These are phyloP conservation scores for Lachancea fermentati DNA, from an alignment of 805 yeast genomes.

Conservation along the genomic window DNA sequence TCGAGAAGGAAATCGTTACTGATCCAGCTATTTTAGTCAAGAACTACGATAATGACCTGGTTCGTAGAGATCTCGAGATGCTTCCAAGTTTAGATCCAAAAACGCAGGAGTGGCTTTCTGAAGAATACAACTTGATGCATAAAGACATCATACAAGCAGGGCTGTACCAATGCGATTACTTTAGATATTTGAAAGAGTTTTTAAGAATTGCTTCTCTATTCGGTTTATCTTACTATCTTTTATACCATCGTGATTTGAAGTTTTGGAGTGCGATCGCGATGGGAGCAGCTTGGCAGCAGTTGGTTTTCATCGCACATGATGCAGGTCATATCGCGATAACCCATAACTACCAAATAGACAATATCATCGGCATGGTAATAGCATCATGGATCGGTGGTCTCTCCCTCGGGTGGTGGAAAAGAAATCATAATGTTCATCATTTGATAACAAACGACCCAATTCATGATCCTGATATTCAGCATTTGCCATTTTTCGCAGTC, in stretches of 20 bases:
- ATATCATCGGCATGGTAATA: conserved; percentile 61
- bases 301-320: conserved; percentile 83
- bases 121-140: conserved; percentile 58
- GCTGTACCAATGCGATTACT: conserved; percentile 66
- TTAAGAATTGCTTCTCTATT: conserved; percentile 54
- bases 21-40: conserved; percentile 51
- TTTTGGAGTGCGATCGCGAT: conserved; percentile 55
- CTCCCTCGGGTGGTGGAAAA: conserved; percentile 92
- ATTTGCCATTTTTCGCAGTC: conserved; percentile 85
- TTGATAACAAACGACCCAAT: conserved; percentile 87
- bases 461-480: conserved; percentile 93
- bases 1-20: conserved; percentile 35
- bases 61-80: conserved; percentile 47
- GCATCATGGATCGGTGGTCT: conserved; percentile 86
- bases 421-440: conserved; percentile 92
- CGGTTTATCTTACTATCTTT: conserved; percentile 43
- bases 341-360: conserved; percentile 73
- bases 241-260: conserved; percentile 39
- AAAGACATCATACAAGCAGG: conserved; percentile 49
- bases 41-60: conserved; percentile 51
- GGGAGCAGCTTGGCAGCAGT: conserved; percentile 85
- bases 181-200: conserved; percentile 65
- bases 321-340: conserved; percentile 84
- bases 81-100: conserved; percentile 62
- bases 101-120: conserved; percentile 55